Evolutionary conservation across 1,284 basidiomycete genomes (phyloP), one percentile per base, ranked within the genome.

Genomic region (Fomes fomentarius): DNA sequence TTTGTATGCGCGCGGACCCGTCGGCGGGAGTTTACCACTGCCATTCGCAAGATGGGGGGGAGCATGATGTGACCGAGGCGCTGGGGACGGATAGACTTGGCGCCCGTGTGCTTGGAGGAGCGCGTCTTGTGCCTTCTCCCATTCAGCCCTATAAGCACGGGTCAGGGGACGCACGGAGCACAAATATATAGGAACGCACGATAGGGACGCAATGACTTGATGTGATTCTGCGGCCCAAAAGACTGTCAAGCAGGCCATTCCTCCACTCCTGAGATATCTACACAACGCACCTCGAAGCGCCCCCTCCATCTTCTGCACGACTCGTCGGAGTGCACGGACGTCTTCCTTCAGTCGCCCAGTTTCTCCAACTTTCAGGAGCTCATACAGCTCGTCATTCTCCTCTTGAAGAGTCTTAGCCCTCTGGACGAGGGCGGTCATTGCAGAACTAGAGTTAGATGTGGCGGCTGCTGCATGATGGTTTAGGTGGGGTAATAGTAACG

Each of bases 311-410:
- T 82, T 81, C 48, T 77, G 76, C 41, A 91, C 85, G 26, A 84
- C 80, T 60, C 82, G 77, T 39, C 83, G 78, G 53, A 93, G 74
- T 15, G 82, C 82, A 44, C 81, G 80, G 4, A 89, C 89, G 67
- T 93, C 89, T 66, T 93, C 91, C 65, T 91, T 90, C 53, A 92
- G 66, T 64, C 80, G 81, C 2, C 87, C 88, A 0, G 86, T 88
- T 69, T 91, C 87, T 43, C 85, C 82, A 24, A 74, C 74, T 67
- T 83, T 87, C 40, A 93, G 70, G 7, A 92, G 71, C 47, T 84
- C 81, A 65, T 91, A 93, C 4, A 69, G 66, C 55, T 93, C 90
- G 59, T 93, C 89, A 55, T 93, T 93, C 71, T 93, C 90, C 49
- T 89, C 85, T 67, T 93, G 91, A 9, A 93, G 73, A 8, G 86